phyloP scores from a whole-genome alignment of 1,284 basidiomycete genomes.

The Golubevia sp. region DNA sequence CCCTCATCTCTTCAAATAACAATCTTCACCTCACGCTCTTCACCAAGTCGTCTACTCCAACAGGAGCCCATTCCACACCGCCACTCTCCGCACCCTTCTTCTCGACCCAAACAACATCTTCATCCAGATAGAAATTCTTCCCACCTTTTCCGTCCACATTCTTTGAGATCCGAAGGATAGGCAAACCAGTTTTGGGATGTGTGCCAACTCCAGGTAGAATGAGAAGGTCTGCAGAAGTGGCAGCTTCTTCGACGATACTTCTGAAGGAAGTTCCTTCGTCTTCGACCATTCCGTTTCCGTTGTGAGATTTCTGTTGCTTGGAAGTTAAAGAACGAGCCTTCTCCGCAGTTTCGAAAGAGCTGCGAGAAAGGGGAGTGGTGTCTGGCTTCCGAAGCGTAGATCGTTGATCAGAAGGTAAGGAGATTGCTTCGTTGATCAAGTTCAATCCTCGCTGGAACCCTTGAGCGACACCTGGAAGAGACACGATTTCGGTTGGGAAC shows the following conservation, averaged over 20 bases:
- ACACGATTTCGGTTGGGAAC: slow-evolving; percentile 74
- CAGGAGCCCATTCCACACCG: slow-evolving; percentile 16
- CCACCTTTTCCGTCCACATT: slow-evolving; percentile 82
- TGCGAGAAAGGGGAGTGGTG: slow-evolving; percentile 16
- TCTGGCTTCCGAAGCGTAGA: slow-evolving; percentile 72
- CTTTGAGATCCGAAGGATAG: slow-evolving; percentile 78
- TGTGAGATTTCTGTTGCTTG: neutral
- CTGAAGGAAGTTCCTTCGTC: slow-evolving; percentile 72
- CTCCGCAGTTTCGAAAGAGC: slow-evolving; percentile 1
- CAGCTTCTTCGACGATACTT: slow-evolving; percentile 83
- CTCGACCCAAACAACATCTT: slow-evolving; percentile 68
- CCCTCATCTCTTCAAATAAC: no score
- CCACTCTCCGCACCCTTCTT: slow-evolving; percentile 10
- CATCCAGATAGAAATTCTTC: slow-evolving; percentile 78
- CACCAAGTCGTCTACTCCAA: slow-evolving; percentile 42
- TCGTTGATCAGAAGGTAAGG: slow-evolving; percentile 71
- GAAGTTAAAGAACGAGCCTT: slow-evolving; percentile 13
- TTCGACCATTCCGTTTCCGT: slow-evolving; percentile 4
- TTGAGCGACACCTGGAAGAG: slow-evolving; percentile 70
- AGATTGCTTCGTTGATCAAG: slow-evolving; percentile 88
- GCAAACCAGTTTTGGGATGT: slow-evolving; percentile 80
- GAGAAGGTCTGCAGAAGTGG: slow-evolving; percentile 79
- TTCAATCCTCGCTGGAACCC: slow-evolving; percentile 85
- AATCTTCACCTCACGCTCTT: neutral
- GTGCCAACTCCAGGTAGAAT: slow-evolving; percentile 83